Conservation (phyloP, 768 basidiomycete species). For the Tremella mesenterica region DNA sequence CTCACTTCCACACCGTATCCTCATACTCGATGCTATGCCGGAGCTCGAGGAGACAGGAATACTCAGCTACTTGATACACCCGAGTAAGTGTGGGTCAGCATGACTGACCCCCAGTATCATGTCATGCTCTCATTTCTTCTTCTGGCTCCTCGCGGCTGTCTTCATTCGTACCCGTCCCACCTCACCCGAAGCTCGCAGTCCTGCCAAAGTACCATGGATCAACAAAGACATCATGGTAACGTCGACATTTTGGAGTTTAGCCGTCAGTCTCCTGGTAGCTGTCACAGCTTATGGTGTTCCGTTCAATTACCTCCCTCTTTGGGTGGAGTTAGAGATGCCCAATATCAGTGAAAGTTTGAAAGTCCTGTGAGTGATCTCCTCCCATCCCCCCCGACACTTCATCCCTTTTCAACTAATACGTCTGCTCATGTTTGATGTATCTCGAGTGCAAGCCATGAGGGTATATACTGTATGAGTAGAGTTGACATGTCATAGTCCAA, state of each 20-base stretch:
- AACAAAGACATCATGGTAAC: constrained; percentile 13
- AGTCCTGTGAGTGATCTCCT: background rate
- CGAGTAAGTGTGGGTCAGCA: too few species aligned
- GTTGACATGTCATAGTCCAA: constrained; percentile 11
- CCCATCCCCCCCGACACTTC: background rate
- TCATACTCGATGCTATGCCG: too few species aligned
- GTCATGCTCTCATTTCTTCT: constrained; percentile 17
- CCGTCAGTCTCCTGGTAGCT: constrained; percentile 13
- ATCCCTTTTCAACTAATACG: background rate
- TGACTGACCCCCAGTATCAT: constrained; percentile 16
- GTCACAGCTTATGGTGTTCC: constrained; percentile 8
- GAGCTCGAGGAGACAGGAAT: background rate
- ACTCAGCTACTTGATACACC: too few species aligned
- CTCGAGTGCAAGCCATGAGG: too few species aligned
- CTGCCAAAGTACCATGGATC: constrained; percentile 19
- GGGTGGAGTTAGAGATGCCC: background rate
- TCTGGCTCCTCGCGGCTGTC: constrained; percentile 8
- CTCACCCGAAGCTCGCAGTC: constrained; percentile 23
- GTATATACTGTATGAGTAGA: background rate
- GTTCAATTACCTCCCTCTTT: constrained; percentile 1
- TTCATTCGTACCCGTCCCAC: constrained; percentile 21
- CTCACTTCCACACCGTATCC: too few species aligned
- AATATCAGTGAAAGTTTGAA: background rate
- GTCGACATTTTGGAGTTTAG: constrained; percentile 24
- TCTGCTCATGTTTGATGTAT: background rate